These are phyloP conservation scores for Davidsoniella eucalypti DNA, from an alignment of 2,329 filamentous ascomycete genomes.

Conservation along the genomic window DNA sequence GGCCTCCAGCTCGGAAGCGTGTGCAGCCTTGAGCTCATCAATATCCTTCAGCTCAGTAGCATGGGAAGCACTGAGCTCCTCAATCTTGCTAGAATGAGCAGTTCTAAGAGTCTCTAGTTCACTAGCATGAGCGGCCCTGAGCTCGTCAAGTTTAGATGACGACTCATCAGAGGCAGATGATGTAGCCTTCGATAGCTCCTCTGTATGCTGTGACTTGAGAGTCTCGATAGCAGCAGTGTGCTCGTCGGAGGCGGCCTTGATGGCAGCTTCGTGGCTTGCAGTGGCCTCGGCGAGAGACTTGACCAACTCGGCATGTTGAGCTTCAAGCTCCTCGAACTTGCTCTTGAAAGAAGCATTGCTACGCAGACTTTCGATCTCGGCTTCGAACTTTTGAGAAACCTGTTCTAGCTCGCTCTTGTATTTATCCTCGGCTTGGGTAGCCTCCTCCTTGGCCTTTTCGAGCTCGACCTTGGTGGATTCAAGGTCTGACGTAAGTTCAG, in stretches of 20 bases:
- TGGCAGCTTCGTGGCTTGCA: constrained; percentile 25
- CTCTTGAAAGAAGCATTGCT: constrained; percentile 48
- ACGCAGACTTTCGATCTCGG: constrained; percentile 46
- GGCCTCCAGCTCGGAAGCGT: constrained; percentile 30
- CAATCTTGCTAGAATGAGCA: constrained; percentile 27
- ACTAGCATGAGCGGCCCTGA: constrained; percentile 23
- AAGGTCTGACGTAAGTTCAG: constrained; percentile 30
- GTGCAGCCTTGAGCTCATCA: constrained; percentile 25
- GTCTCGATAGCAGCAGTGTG: constrained; percentile 34
- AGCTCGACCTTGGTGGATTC: constrained; percentile 31
- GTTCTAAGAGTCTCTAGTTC: constrained; percentile 28
- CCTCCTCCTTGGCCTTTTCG: constrained; percentile 30
- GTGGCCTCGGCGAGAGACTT: constrained; percentile 22
- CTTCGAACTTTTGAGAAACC: constrained; percentile 43
- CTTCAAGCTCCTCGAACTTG: constrained; percentile 44
- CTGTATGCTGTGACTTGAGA: constrained; percentile 38
- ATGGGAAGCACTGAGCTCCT: constrained; percentile 26
- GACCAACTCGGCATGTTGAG: constrained; percentile 35
- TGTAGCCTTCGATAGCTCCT: constrained; percentile 29
- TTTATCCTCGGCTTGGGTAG: constrained; percentile 33
- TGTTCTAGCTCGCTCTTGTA: constrained; percentile 42
- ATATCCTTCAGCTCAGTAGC: constrained; percentile 16
- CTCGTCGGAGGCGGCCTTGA: constrained; percentile 28
- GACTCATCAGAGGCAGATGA: constrained; percentile 35
- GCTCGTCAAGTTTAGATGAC: constrained; percentile 27